These are phyloP conservation scores for Zangia roseola DNA, from an alignment of 768 basidiomycete genomes.

Conservation along the genomic window DNA sequence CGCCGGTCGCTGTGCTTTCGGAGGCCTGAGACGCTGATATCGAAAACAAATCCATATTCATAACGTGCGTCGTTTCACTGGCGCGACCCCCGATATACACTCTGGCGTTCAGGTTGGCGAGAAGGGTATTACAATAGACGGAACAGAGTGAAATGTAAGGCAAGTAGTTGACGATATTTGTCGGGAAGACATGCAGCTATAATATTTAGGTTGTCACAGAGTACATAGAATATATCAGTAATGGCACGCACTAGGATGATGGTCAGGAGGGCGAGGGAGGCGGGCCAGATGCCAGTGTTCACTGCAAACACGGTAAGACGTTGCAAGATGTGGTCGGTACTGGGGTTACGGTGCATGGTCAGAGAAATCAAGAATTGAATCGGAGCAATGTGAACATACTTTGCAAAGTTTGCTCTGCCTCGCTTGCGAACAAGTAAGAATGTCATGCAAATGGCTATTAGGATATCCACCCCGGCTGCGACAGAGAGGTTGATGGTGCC, in stretches of 20 bases:
- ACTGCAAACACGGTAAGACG: not conserved
- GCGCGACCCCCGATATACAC: not conserved
- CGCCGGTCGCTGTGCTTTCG: too few species aligned
- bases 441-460: slow-evolving; percentile 5
- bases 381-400: not conserved
- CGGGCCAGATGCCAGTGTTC: slow-evolving; percentile 42
- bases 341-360: not conserved
- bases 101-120: slow-evolving; percentile 5
- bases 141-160: not conserved
- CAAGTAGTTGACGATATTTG: not conserved
- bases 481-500: not conserved
- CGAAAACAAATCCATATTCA: too few species aligned
- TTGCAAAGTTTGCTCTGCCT: not conserved
- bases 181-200: not conserved
- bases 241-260: slow-evolving; percentile 44
- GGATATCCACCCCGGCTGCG: not conserved
- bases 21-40: too few species aligned
- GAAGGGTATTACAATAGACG: slow-evolving; percentile 1
- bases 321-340: not conserved
- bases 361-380: too few species aligned
- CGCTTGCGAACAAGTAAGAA: not conserved
- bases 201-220: not conserved
- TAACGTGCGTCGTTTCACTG: not conserved
- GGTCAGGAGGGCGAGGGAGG: slow-evolving; percentile 46
- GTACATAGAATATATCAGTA: too few species aligned